Evolutionary conservation across 2,329 filamentous ascomycete genomes (phyloP), one percentile per base, ranked within the genome.

Genomic region (Trichocomaceae sp.): DNA sequence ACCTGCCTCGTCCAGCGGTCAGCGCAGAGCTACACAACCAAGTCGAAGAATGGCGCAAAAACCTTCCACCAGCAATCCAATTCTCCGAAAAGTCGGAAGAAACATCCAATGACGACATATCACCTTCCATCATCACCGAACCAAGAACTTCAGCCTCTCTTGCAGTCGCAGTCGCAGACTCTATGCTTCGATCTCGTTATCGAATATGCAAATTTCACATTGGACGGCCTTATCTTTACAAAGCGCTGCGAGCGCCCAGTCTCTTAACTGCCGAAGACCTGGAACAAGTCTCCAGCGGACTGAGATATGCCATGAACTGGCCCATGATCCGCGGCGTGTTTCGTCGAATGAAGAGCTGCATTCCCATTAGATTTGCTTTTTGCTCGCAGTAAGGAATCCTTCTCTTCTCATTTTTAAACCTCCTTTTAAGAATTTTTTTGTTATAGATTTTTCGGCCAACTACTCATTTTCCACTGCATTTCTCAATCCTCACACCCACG

Each of bases 21-120:
- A 78, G 77, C 20, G 67, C 73, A 31, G 79, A 81, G 62, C 74
- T 81, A 56, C 72, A 76, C 49, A 77, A 80, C 62, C 79, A 81
- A 63, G 73, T 81, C 17, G 77, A 79, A 61, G 77, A 80, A 62
- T 81, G 79, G 79, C 76, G 77, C 23, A 68, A 64, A 5, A 79
- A 79, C 52, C 73, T 81, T 13, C 78, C 79, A 9, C 58, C 71
- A 15, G 66, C 72, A 7, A 70, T 79, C 17, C 75, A 78, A 55
- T 79, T 78, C 58, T 63, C 69, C 13, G 71, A 76, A 46, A 60
- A 64, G 8, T 51, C 51, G 57, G 31, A 53, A 44, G 41, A 50
- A 58, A 39, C 57, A 57, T 48, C 29, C 61, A 61, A 29, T 59
- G 19, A 66, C 60, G 48, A 63, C 61, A 22, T 56, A 45, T 39